Percentiles rank a stretch among this genome's conserved stretches.
These are phyloP conservation scores for Thuja plicata DNA, from an alignment of 83 land plant species.

Conservation along the genomic window DNA sequence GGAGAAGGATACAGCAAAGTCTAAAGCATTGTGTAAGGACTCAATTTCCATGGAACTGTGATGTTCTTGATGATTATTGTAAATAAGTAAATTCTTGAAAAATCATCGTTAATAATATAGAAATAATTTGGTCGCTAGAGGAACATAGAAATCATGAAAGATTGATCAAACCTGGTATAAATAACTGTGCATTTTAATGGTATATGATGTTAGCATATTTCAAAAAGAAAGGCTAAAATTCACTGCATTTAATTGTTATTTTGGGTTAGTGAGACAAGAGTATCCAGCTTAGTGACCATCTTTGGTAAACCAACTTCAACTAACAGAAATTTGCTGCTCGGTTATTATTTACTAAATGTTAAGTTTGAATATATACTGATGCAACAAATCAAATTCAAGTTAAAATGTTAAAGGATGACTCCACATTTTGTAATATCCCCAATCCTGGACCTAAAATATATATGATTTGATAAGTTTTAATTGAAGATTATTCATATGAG, in stretches of 20 bases:
- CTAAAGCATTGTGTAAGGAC: constrained; percentile 86
- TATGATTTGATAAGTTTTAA: no score
- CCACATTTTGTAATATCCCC: neutral
- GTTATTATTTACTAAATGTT: neutral
- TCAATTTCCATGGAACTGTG: neutral
- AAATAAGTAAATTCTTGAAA: neutral
- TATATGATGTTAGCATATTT: neutral
- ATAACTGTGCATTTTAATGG: neutral
- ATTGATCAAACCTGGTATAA: neutral
- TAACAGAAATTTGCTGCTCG: neutral
- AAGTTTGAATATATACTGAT: neutral
- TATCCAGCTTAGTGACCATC: neutral
- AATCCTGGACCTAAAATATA: no score
- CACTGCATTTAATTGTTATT: neutral
- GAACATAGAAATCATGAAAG: neutral
- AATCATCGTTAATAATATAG: neutral
- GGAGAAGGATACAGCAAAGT: constrained; percentile 69
- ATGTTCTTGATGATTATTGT: constrained; percentile 1
- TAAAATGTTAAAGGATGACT: neutral
- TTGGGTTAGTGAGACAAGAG: neutral
- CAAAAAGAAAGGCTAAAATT: neutral
- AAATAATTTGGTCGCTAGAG: neutral
- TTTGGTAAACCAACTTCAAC: neutral
- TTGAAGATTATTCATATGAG: no score
- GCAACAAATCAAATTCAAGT: neutral